A percentile compares a stretch with the other conserved stretches of the same genome.
These are phyloP conservation scores for Paecilomyces dactylethromorphus DNA, from an alignment of 2,329 filamentous ascomycete species.

Conservation along the genomic window DNA sequence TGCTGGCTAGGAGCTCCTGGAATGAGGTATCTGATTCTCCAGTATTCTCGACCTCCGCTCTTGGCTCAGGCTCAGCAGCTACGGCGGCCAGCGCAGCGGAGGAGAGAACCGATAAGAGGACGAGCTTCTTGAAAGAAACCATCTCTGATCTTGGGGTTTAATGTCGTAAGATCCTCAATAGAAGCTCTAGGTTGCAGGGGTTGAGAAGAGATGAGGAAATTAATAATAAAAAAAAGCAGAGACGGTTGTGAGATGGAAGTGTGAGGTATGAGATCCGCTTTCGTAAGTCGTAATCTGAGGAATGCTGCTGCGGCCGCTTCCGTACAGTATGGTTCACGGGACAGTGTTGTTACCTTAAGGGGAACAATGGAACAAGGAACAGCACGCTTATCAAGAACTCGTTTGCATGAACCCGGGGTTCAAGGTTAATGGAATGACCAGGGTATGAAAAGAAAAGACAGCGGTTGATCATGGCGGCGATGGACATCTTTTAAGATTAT, in stretches of 20 bases:
- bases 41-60: not conserved
- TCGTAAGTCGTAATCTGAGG: not conserved
- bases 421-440: not conserved
- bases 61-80: not conserved
- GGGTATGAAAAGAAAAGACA: not conserved
- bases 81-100: not conserved
- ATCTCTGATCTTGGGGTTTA: not conserved
- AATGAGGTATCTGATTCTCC: constrained; percentile 26
- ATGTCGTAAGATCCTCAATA: not conserved
- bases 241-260: not conserved
- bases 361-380: not conserved
- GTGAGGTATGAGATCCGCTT: not conserved
- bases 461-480: not conserved
- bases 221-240: not conserved
- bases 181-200: not conserved
- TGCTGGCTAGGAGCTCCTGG: constrained; percentile 49
- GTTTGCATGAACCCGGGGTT: not conserved
- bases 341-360: not conserved
- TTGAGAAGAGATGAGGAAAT: not conserved
- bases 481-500: not conserved
- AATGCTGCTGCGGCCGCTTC: not conserved
- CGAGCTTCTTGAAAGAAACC: not conserved
- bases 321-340: not conserved
- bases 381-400: not conserved
- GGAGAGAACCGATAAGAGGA: not conserved